These are phyloP conservation scores for Pseudodiploospora longispora DNA, from an alignment of 2,329 filamentous ascomycete genomes.

Conservation along the genomic window DNA sequence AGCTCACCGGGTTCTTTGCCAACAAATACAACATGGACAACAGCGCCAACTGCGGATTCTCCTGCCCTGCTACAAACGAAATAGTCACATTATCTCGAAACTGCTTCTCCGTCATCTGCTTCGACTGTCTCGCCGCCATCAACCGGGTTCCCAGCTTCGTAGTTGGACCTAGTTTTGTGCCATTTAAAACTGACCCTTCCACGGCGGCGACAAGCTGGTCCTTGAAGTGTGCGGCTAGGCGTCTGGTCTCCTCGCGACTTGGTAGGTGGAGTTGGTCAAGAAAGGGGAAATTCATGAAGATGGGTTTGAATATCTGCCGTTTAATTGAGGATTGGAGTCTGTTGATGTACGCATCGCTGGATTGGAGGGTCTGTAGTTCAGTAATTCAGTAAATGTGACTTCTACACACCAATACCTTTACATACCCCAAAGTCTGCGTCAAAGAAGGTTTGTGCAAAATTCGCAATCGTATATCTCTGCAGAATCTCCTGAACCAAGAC, in stretches of 20 bases:
- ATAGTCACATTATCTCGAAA: slow-evolving; percentile 32
- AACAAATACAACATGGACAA: slow-evolving; percentile 29
- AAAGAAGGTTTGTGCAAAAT: slow-evolving; percentile 24
- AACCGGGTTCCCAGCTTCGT: slow-evolving; percentile 13
- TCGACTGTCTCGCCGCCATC: slow-evolving; percentile 14
- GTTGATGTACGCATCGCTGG: slow-evolving; percentile 13
- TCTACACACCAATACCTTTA: background rate
- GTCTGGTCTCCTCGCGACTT: slow-evolving; percentile 17
- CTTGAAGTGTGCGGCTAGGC: slow-evolving; percentile 18
- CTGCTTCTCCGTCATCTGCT: slow-evolving; percentile 25
- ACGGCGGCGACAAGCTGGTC: slow-evolving; percentile 13
- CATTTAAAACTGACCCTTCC: slow-evolving; percentile 8
- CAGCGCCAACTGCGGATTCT: slow-evolving; percentile 31
- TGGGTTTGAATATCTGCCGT: slow-evolving; percentile 24
- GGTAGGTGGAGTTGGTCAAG: slow-evolving; percentile 20
- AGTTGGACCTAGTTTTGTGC: background rate
- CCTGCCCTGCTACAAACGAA: slow-evolving; percentile 32
- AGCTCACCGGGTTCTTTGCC: slow-evolving; percentile 21
- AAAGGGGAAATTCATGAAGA: slow-evolving; percentile 26
- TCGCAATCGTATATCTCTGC: slow-evolving; percentile 29
- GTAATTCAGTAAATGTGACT: background rate
- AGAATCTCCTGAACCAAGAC: slow-evolving; percentile 23
- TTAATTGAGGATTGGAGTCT: slow-evolving; percentile 19
- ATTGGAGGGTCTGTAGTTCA: slow-evolving; percentile 14
- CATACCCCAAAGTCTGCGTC: slow-evolving; percentile 16